Percentiles rank a stretch among this genome's conserved stretches.
These are phyloP conservation scores for Trichomonascus vanleenenianus DNA, from an alignment of 805 yeast genomes.

Conservation along the genomic window DNA sequence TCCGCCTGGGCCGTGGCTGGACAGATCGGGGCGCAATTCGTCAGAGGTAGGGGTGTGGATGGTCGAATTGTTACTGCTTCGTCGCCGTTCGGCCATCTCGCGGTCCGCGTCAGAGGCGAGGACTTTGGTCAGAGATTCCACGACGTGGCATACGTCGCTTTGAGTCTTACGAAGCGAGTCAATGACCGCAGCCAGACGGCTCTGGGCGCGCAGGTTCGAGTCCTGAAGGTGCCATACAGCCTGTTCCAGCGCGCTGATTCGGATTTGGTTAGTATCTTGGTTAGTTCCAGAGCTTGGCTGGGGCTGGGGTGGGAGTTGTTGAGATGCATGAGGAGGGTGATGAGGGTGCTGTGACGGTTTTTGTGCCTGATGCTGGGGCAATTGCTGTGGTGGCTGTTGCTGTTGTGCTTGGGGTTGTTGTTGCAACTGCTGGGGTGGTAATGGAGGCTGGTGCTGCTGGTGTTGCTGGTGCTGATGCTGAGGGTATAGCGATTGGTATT, in stretches of 20 bases:
- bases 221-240: conserved; percentile 13
- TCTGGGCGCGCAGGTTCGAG: conserved; percentile 7
- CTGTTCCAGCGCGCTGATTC: conserved; percentile 12
- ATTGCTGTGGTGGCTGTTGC: conserved; percentile 8
- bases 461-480: conserved; percentile 5
- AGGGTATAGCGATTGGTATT: conserved; percentile 8
- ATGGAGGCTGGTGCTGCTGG: conserved; percentile 7
- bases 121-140: conserved; percentile 5
- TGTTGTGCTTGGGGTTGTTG: conserved; percentile 5
- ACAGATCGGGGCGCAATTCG: neutral
- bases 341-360: conserved; percentile 1
- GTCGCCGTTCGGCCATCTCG: too few species aligned
- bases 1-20: neutral
- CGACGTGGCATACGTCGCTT: conserved; percentile 9
- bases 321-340: conserved; percentile 3
- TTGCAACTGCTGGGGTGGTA: conserved; percentile 5
- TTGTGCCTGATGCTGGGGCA: conserved; percentile 2
- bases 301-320: conserved; percentile 1
- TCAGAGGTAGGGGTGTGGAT: neutral
- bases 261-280: conserved; percentile 1
- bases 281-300: neutral
- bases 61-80: neutral
- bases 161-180: conserved; percentile 13
- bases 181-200: conserved; percentile 7
- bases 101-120: neutral